Conservation (phyloP, 164 flowering plant genomes). For the Vitis cinerea region DNA sequence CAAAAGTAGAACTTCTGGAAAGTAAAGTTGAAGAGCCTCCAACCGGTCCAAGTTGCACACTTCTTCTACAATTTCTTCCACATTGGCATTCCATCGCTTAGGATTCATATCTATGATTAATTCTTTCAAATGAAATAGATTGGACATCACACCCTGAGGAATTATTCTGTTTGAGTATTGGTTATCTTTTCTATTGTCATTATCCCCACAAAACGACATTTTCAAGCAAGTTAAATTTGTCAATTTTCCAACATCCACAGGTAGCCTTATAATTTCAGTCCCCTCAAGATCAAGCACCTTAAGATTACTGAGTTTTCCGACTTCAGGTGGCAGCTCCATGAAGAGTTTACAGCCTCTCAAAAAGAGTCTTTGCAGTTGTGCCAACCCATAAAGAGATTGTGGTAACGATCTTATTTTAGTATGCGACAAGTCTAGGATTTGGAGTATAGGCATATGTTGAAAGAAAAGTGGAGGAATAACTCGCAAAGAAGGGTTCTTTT, state of each 20-base stretch:
- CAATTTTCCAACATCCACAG: constrained; percentile 10
- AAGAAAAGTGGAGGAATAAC: constrained; percentile 20
- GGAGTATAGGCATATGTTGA: constrained; percentile 20
- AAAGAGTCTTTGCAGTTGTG: constrained; percentile 11
- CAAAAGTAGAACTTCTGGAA: constrained; percentile 12
- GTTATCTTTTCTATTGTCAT: not conserved
- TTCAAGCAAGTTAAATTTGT: constrained; percentile 5
- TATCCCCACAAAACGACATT: constrained; percentile 13
- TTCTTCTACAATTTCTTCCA: not conserved
- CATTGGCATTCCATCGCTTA: constrained; percentile 5
- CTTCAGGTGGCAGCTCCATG: constrained; percentile 10
- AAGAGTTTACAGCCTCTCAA: constrained; percentile 18
- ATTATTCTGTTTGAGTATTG: not conserved
- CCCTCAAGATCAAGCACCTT: constrained; percentile 27
- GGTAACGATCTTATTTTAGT: constrained; percentile 25
- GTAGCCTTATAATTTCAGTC: constrained; percentile 11
- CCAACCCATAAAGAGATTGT: constrained; percentile 7
- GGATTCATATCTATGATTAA: constrained; percentile 7
- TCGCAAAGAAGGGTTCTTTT: constrained; percentile 16
- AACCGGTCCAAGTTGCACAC: constrained; percentile 1
- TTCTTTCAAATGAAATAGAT: not conserved
- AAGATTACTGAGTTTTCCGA: constrained; percentile 18
- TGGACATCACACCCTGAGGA: constrained; percentile 3
- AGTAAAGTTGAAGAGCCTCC: constrained; percentile 4
- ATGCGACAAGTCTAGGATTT: constrained; percentile 18